Conservation (phyloP, 2,329 filamentous ascomycete genomes). For the Phyllosticta capitalensis region DNA sequence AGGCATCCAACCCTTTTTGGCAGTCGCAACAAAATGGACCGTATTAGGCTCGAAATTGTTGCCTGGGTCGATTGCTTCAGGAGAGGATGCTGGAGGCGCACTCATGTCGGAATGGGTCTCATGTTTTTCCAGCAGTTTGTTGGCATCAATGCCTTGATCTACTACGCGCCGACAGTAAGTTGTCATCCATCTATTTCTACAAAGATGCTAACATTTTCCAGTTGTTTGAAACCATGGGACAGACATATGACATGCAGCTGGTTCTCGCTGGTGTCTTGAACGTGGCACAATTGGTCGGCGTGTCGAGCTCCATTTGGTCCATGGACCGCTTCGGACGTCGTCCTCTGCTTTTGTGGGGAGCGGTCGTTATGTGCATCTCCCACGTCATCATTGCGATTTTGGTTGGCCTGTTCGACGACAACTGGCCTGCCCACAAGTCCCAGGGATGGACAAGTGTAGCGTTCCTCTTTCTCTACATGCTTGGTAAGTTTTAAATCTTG, state of each 20-base stretch:
- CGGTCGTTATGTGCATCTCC: conserved; percentile 38
- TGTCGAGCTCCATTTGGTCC: conserved; percentile 31
- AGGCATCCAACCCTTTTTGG: conserved; percentile 27
- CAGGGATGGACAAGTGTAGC: conserved; percentile 49
- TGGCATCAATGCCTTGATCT: conserved; percentile 39
- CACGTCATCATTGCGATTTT: conserved; percentile 44
- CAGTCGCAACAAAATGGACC: conserved; percentile 18
- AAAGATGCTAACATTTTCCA: too few relatives aligned
- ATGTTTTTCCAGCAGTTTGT: conserved; percentile 38
- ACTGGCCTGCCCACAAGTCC: conserved; percentile 42
- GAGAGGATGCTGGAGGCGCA: conserved; percentile 35
- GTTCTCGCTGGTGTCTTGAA: conserved; percentile 34
- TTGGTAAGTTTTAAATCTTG: conserved; percentile 20
- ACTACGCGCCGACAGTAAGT: conserved; percentile 34
- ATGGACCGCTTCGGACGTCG: conserved; percentile 35
- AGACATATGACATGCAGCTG: conserved; percentile 26
- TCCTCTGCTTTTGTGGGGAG: conserved; percentile 32
- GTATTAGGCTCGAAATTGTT: conserved; percentile 35
- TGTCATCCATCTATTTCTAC: too few relatives aligned
- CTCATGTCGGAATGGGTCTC: conserved; percentile 30
- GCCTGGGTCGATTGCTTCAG: conserved; percentile 41
- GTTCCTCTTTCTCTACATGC: conserved; percentile 53
- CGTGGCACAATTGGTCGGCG: conserved; percentile 33
- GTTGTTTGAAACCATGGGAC: conserved; percentile 34
- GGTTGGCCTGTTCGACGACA: conserved; percentile 42